Evolutionary conservation across 257 asterid species (phyloP).

Genomic region (Gynochthodes officinalis): DNA sequence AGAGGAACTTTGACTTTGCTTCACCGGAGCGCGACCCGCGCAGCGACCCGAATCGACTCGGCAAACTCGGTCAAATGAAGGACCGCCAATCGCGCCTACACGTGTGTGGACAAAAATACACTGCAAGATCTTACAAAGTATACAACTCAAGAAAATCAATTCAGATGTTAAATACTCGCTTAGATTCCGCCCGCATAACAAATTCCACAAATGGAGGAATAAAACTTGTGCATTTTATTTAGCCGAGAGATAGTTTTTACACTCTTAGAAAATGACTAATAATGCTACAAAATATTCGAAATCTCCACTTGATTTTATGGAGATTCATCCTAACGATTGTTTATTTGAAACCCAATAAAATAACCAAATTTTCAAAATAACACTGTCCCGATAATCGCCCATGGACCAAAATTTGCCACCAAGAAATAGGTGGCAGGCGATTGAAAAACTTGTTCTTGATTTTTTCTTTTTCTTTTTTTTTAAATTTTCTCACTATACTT

Average conservation of each 20-base stretch:
- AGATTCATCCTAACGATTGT: constrained; percentile 16
- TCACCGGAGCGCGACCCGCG: constrained; percentile 14
- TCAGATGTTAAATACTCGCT: background rate
- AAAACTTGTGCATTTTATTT: background rate
- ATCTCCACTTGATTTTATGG: constrained; percentile 34
- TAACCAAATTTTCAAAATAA: constrained; percentile 7
- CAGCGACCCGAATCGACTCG: constrained; percentile 12
- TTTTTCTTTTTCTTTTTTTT: background rate
- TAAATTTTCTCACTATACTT: background rate
- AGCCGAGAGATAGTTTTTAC: constrained; percentile 13
- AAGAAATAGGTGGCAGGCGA: constrained; percentile 40
- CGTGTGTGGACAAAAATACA: constrained; percentile 37
- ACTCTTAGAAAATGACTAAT: background rate
- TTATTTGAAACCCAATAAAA: constrained; percentile 15
- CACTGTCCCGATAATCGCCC: constrained; percentile 33
- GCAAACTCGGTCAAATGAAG: constrained; percentile 32
- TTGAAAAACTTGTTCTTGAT: background rate
- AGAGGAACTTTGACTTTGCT: constrained; percentile 20
- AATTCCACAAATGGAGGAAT: background rate
- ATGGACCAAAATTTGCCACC: constrained; percentile 66
- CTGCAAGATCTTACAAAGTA: background rate
- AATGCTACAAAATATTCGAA: constrained; percentile 2
- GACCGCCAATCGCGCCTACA: constrained; percentile 43
- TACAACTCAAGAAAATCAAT: background rate
- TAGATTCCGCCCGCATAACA: background rate